Base-by-base conservation (phyloP, 805 yeast genomes). In the Wickerhamomyces silvicola region DNA sequence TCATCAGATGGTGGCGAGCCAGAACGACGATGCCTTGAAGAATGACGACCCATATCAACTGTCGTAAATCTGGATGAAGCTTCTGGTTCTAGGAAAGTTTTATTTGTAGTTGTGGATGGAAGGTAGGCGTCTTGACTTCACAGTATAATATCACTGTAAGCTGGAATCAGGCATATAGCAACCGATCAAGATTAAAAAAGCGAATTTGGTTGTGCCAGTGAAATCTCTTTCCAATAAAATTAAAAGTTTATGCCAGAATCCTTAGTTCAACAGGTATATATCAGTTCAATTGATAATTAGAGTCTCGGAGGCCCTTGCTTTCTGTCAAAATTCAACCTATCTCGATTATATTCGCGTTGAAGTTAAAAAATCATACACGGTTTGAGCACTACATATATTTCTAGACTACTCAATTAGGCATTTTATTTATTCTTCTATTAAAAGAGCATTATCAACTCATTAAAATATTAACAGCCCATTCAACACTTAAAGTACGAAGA, bases 401-500 rank as follows among this genome's bases (percentile, higher is more conserved):
- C 17, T 33, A 7, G 36, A 36, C 24, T 36, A 18, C 34, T 30
- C 24, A 12, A 27, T 27, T n/a, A 10, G 34, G 31, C 7, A 27
- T 22, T 12, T 12, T 22, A 26, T 11, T 18, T 6, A 18, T 27
- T 7, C 18, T 10, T 22, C 7, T 16, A 14, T 22, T 5, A 5
- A 20, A 20, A 7, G n/a, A 13, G 16, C 10, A 10, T 20, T 8
- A 19, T 55, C 55, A 81, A 20, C 76, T 66, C 78, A 86, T 78
- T 44, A 90, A 65, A 67, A 81, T 76, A 39, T 79, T 77, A 13
- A 92, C 97, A 0, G 95, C 95, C 81, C 94, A 81, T 37, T 81
- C 86, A 8, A 90, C 95, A 52, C 90, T 82, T 45, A 90, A 63
- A 10, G 95, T 81, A 57, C 95, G 75, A 39, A 90, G 66, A 57